These are phyloP conservation scores for Escallonia herrerae DNA, from an alignment of 129 eudicot genomes.

Conservation along the genomic window DNA sequence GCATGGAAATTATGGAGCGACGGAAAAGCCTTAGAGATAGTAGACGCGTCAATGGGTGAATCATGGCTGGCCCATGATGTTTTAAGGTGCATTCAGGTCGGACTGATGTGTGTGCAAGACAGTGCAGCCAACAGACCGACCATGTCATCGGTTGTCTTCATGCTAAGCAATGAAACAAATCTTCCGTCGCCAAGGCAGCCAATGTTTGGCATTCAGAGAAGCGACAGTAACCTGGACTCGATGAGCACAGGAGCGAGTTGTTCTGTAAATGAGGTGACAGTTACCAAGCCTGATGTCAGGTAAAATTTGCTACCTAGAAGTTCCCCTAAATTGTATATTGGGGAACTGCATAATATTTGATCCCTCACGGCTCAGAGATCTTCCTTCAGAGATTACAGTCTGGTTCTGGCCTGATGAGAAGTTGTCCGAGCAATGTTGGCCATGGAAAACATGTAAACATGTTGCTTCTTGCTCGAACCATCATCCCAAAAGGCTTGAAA, in stretches of 20 bases:
- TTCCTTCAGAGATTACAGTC: no score
- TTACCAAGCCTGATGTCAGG: neutral
- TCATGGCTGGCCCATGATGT: constrained; percentile 15
- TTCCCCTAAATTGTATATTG: neutral
- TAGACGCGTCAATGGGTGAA: constrained; percentile 22
- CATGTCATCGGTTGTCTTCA: constrained; percentile 33
- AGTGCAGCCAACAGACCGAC: constrained; percentile 35
- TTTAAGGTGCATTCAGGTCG: constrained; percentile 41
- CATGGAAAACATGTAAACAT: no score
- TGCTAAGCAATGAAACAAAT: constrained; percentile 38
- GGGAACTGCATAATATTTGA: no score
- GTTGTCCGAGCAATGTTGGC: no score
- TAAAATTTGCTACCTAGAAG: neutral
- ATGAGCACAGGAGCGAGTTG: neutral
- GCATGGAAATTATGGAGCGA: constrained; percentile 35
- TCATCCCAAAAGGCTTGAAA: no score
- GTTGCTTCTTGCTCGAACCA: no score
- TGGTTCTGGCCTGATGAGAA: no score
- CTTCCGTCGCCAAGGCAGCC: constrained; percentile 41
- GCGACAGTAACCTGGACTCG: neutral
- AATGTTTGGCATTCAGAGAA: constrained; percentile 1
- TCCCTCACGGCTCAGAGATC: no score
- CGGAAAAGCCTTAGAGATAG: constrained; percentile 9
- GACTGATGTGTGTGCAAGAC: constrained; percentile 51
- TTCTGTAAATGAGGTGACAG: constrained; percentile 1